Evolutionary conservation across 257 asterid species (phyloP).

Genomic region (Nicotiana benthamiana): DNA sequence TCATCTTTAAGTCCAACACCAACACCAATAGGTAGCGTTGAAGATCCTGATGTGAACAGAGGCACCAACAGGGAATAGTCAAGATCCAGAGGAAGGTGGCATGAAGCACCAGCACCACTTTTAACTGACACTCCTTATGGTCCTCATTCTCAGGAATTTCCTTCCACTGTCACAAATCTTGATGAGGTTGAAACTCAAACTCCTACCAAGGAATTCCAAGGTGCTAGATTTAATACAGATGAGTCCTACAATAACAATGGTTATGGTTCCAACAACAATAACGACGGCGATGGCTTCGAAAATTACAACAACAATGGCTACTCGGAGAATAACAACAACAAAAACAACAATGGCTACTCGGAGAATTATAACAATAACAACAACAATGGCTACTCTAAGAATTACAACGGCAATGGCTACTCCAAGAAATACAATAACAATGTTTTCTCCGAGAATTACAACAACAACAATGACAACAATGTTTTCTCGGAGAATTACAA

Average conservation of each 20-base stretch:
- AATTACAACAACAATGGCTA: background rate
- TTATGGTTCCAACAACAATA: background rate
- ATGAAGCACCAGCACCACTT: slow-evolving; percentile 15
- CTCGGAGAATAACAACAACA: too few species aligned
- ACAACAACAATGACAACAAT: background rate
- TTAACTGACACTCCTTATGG: slow-evolving; percentile 33
- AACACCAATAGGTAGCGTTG: too few species aligned
- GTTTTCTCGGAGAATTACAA: too few species aligned
- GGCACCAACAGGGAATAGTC: background rate
- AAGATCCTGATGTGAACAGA: background rate
- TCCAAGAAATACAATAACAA: background rate
- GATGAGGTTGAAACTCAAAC: slow-evolving; percentile 22
- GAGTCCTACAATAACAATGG: slow-evolving; percentile 8
- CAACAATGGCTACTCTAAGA: background rate
- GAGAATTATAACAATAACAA: background rate
- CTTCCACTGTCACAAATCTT: background rate
- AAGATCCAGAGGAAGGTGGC: background rate
- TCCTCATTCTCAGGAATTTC: slow-evolving; percentile 11
- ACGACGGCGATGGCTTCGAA: background rate
- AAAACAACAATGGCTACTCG: background rate
- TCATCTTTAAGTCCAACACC: slow-evolving; percentile 5
- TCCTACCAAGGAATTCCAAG: slow-evolving; percentile 10
- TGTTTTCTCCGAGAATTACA: background rate
- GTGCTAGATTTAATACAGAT: background rate
- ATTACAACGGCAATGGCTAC: background rate